phyloP scores from a whole-genome alignment of 2,329 filamentous ascomycete species.

The Aspergillus viridinutans region DNA sequence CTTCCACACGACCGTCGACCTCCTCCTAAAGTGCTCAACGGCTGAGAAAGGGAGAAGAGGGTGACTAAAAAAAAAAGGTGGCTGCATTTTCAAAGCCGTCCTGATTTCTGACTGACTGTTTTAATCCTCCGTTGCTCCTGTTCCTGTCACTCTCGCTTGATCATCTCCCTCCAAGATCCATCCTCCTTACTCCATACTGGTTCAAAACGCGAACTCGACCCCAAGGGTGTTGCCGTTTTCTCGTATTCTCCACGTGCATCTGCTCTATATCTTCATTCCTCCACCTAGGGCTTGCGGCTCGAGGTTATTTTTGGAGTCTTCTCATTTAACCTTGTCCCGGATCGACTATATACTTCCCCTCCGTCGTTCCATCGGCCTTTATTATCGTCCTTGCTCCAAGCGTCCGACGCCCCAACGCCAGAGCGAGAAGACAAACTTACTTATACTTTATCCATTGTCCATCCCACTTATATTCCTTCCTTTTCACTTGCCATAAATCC shows the following conservation, averaged over 20 bases:
- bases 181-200: slow-evolving; percentile 1
- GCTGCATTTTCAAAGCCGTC: slow-evolving; percentile 4
- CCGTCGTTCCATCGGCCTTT: neutral
- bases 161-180: slow-evolving; percentile 6
- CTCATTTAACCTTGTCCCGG: neutral
- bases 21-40: neutral
- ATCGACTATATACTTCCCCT: neutral
- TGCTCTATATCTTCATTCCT: slow-evolving; percentile 12
- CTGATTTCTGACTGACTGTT: slow-evolving; percentile 4
- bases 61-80: neutral
- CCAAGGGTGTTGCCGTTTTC: slow-evolving; percentile 17
- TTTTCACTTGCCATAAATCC: neutral
- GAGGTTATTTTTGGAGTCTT: slow-evolving; percentile 20
- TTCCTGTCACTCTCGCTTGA: slow-evolving; percentile 1
- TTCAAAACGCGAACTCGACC: slow-evolving; percentile 1
- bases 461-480: neutral
- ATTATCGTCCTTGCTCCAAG: neutral
- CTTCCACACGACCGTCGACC: neutral
- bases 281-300: slow-evolving; percentile 17
- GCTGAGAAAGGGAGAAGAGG: neutral
- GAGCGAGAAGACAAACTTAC: neutral
- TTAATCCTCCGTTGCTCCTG: slow-evolving; percentile 4
- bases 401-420: neutral
- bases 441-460: neutral
- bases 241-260: slow-evolving; percentile 26